These are phyloP conservation scores for Cladorrhinum samala DNA, from an alignment of 495 filamentous ascomycete species.

Conservation along the genomic window DNA sequence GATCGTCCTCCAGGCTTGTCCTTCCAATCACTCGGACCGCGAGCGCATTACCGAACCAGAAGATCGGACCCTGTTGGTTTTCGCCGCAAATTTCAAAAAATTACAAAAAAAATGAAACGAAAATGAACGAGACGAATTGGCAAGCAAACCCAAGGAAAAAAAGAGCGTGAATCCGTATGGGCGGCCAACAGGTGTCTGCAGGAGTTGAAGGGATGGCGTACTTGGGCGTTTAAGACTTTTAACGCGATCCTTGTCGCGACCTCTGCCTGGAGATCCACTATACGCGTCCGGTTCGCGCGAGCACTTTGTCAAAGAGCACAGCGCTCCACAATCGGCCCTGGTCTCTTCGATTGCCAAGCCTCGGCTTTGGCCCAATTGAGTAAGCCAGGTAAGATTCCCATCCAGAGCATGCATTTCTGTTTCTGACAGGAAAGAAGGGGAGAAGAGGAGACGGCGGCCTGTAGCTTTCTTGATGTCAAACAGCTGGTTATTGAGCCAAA, in stretches of 20 bases:
- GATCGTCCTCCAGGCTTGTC: not conserved
- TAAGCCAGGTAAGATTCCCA: not conserved
- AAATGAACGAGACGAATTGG: not conserved
- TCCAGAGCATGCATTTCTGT: too few species aligned
- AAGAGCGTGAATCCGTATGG: too few species aligned
- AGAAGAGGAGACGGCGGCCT: too few species aligned
- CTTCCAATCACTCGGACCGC: not conserved
- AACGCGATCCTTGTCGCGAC: conserved; percentile 18
- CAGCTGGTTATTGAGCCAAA: too few species aligned
- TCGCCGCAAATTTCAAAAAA: not conserved
- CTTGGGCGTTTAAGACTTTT: conserved; percentile 20
- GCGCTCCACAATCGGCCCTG: conserved; percentile 14
- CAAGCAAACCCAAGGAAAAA: not conserved
- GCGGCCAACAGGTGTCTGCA: too few species aligned
- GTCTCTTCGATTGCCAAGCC: not conserved
- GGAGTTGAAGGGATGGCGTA: not conserved
- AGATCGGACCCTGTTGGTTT: too few species aligned
- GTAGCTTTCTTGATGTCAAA: too few species aligned
- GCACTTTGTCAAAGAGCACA: conserved; percentile 1
- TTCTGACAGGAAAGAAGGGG: not conserved
- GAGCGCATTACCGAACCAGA: conserved; percentile 2
- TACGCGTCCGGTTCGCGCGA: conserved; percentile 21
- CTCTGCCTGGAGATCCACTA: conserved; percentile 10
- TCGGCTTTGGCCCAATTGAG: not conserved
- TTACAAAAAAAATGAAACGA: conserved; percentile 1